These are phyloP conservation scores for Metrosideros polymorpha DNA, from an alignment of 441 rosid species.

Conservation along the genomic window DNA sequence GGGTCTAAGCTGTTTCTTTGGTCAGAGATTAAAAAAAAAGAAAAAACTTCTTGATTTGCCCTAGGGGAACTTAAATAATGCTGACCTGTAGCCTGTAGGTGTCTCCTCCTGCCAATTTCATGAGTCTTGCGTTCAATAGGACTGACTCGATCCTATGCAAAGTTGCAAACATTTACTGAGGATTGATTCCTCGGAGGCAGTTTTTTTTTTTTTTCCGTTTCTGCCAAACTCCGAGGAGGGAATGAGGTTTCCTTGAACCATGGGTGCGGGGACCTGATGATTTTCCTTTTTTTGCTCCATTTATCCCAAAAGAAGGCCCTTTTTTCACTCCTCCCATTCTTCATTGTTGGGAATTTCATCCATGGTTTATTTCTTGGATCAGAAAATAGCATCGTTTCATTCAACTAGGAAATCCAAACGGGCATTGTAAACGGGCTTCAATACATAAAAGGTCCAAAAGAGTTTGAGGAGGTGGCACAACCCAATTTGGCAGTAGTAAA, in stretches of 20 bases:
- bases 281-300: background rate
- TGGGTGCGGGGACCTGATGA: background rate
- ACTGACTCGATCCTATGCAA: background rate
- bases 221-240: background rate
- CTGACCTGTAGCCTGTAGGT: too few relatives aligned
- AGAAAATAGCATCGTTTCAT: background rate
- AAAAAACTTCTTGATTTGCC: background rate
- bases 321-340: too few relatives aligned
- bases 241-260: background rate
- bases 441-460: background rate
- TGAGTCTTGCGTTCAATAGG: too few relatives aligned
- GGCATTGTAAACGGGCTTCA: background rate
- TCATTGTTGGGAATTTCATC: background rate
- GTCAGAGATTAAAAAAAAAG: too few relatives aligned
- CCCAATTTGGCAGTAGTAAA: background rate
- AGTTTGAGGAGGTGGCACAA: background rate
- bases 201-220: background rate
- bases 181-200: background rate
- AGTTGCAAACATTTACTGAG: background rate
- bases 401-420: background rate
- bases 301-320: too few relatives aligned
- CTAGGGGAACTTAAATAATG: background rate
- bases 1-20: background rate
- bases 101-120: too few relatives aligned
- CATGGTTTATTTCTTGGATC: background rate